phyloP scores from a whole-genome alignment of 2,329 filamentous ascomycete genomes.

The Verticillium albo-atrum region DNA sequence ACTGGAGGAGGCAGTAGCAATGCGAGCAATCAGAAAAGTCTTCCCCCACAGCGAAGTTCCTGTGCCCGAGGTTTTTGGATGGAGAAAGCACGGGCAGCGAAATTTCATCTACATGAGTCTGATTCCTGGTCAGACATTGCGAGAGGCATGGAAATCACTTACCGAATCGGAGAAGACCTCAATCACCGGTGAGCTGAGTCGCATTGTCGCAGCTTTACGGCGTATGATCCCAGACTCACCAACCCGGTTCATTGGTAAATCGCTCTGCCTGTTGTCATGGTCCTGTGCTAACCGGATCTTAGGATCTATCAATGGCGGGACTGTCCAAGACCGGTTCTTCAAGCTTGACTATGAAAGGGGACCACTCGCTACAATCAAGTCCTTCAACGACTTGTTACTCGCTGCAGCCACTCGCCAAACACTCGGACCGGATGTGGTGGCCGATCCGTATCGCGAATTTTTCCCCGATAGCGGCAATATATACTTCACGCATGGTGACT shows the following conservation, averaged over 20 bases:
- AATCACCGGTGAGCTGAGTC: slow-evolving; percentile 13
- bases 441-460: not conserved
- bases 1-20: not conserved
- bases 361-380: slow-evolving; percentile 3
- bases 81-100: slow-evolving; percentile 10
- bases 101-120: slow-evolving; percentile 20
- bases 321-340: slow-evolving; percentile 17
- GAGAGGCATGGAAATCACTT: slow-evolving; percentile 12
- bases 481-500: not conserved
- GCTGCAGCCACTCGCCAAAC: not conserved
- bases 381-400: not conserved
- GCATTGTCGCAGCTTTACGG: slow-evolving; percentile 6
- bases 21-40: not conserved
- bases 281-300: not conserved
- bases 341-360: slow-evolving; percentile 12
- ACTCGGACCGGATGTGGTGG: not conserved
- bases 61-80: slow-evolving; percentile 29
- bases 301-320: not conserved
- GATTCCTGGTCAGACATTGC: slow-evolving; percentile 15
- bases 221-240: slow-evolving; percentile 8
- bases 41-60: slow-evolving; percentile 7
- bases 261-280: slow-evolving; percentile 2
- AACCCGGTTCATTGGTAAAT: not conserved
- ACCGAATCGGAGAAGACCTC: slow-evolving; percentile 15
- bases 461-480: not conserved